Conservation (phyloP, 192 early-diverging fungal genomes). For the Neocallimastix lanati region DNA sequence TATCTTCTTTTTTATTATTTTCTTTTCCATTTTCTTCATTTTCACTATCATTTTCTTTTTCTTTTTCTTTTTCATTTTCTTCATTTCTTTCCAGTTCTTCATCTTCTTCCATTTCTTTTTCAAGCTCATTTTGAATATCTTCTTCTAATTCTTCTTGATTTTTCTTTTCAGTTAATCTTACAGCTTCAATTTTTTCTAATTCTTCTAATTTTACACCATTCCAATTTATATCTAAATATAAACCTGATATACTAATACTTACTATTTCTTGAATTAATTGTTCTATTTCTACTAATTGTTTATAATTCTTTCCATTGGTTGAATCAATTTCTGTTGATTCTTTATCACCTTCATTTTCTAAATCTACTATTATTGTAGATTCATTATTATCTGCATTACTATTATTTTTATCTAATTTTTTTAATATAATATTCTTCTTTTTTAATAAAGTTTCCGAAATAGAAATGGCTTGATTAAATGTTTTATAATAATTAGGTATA, state of each 20-base stretch:
- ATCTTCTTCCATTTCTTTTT: neutral
- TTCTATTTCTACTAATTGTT: neutral
- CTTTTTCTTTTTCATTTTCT: neutral
- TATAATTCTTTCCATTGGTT: neutral
- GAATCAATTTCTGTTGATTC: no score
- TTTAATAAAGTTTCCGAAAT: neutral
- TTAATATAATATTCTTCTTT: neutral
- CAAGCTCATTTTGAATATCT: neutral
- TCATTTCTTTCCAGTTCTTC: neutral
- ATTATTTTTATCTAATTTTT: neutral
- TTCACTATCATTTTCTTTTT: slow-evolving; percentile 4
- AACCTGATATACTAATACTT: neutral
- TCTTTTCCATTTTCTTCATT: slow-evolving; percentile 21
- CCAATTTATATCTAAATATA: neutral
- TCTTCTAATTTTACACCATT: neutral
- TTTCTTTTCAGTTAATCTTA: no score
- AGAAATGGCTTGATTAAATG: neutral
- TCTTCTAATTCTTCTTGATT: neutral
- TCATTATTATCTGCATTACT: neutral
- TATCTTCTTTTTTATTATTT: slow-evolving; percentile 29
- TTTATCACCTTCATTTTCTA: neutral
- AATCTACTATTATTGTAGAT: neutral
- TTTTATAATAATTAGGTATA: neutral
- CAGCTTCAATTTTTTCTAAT: neutral
- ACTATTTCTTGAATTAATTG: neutral